Percentiles rank a stretch among this genome's conserved stretches.
Conservation (phyloP, 495 filamentous ascomycete genomes). For the Aspergillus heteromorphus region DNA sequence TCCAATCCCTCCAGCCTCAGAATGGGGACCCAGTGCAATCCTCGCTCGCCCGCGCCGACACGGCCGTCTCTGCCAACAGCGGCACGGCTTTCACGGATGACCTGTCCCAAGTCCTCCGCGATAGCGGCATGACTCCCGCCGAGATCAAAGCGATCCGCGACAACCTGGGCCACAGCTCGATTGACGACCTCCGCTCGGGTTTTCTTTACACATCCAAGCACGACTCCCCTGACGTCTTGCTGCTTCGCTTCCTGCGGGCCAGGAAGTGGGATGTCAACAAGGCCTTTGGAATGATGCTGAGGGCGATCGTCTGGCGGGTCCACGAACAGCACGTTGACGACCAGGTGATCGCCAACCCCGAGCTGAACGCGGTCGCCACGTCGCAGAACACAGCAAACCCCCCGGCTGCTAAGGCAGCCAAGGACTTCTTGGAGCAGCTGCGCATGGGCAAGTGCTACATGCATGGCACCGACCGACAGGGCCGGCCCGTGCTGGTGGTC, state of each 20-base stretch:
- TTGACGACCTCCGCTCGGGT: constrained; percentile 65
- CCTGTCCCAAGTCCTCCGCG: constrained; percentile 17
- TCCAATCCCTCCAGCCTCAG: constrained; percentile 10
- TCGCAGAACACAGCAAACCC: constrained; percentile 48
- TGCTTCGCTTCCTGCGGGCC: constrained; percentile 87
- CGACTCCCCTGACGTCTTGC: constrained; percentile 82
- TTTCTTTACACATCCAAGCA: constrained; percentile 87
- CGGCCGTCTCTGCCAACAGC: constrained; percentile 21
- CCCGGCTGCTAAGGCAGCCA: constrained; percentile 54
- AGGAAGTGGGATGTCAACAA: constrained; percentile 92
- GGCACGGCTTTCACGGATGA: constrained; percentile 12
- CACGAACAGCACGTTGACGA: constrained; percentile 77
- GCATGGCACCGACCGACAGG: constrained; percentile 76
- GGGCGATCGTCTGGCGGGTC: constrained; percentile 81
- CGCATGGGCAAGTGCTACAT: constrained; percentile 88
- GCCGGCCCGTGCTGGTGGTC: constrained; percentile 78
- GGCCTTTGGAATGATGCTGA: constrained; percentile 84
- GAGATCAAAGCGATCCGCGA: constrained; percentile 30
- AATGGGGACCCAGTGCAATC: not conserved
- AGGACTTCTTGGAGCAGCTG: constrained; percentile 78
- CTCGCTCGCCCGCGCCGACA: constrained; percentile 21
- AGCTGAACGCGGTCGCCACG: constrained; percentile 57
- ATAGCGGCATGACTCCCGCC: constrained; percentile 19
- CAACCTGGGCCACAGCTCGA: constrained; percentile 40
- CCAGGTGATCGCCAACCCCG: constrained; percentile 72